Evolutionary conservation across 163 green algal genomes (phyloP), one percentile per base, ranked within the genome.

Genomic region (Chlorella variabilis): DNA sequence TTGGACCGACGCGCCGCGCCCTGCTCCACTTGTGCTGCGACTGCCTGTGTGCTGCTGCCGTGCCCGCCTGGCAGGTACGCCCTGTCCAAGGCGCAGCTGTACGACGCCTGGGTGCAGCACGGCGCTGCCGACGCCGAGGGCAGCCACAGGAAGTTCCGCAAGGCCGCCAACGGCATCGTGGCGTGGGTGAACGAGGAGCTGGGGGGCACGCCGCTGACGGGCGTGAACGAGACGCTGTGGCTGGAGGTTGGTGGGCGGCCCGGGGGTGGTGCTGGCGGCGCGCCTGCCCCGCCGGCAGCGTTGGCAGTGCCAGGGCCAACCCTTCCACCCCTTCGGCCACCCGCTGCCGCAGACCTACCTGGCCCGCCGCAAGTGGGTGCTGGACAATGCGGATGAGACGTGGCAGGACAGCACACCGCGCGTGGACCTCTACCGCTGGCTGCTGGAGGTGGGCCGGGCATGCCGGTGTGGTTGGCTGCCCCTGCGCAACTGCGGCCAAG

Each of bases 91-190:
- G 69, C 69, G 17, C 69, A 77, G 69, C 69, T 77, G 42, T 77
- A 77, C 45, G 69, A 77, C 11, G 33, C 69, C 7, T 77, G 45
- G 45, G 69, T 77, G 45, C 69, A 77, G 69, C 69, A 77, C 45
- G 69, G 69, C 42, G 15, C 39, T 4, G 69, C 69, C 17, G 42
- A 61, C 45, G 39, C 29, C 0, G n/a, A 15, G 62, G 42, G n/a
- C 42, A 31, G 0, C 20, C 39, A 1, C 62, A 63, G 21, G 21
- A 31, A n/a, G n/a, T n/a, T n/a, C n/a, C n/a, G n/a, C 0, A 25
- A n/a, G 11, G 56, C 69, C 1, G 69, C 69, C n/a, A 77, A 77
- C 45, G 69, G 69, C 69, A 77, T 77, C 17, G 49, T 34, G 20
- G 65, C 42, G 33, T 73, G 65, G 65, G 45, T 39, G 2, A 17